Percentiles rank a stretch among this genome's conserved stretches.
Evolutionary conservation across 2,329 filamentous ascomycete species (phyloP).

Genomic region (Magnaporthales sp.): DNA sequence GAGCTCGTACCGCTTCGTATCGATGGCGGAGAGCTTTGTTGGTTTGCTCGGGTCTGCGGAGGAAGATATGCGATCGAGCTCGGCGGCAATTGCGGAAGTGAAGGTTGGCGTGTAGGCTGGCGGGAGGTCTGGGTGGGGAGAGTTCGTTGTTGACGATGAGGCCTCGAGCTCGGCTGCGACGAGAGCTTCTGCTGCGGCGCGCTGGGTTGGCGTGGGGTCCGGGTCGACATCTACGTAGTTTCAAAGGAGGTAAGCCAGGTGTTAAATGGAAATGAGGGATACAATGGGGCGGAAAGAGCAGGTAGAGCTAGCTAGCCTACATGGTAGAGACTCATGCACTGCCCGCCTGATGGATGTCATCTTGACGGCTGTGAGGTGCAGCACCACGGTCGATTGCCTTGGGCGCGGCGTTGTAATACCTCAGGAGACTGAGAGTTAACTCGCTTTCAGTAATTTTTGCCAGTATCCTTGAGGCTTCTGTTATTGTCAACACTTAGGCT

Average conservation of each 20-base stretch:
- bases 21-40: slow-evolving; percentile 52
- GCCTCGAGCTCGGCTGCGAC: slow-evolving; percentile 56
- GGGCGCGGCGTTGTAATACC: not conserved
- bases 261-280: not conserved
- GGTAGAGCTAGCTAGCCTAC: slow-evolving; percentile 39
- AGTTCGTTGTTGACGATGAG: slow-evolving; percentile 14
- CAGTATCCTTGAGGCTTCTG: not conserved
- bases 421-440: not conserved
- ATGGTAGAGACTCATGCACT: slow-evolving; percentile 73
- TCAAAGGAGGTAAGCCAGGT: slow-evolving; percentile 7
- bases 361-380: not conserved
- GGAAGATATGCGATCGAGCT: slow-evolving; percentile 59
- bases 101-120: slow-evolving; percentile 44
- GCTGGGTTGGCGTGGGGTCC: slow-evolving; percentile 54
- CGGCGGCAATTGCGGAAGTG: slow-evolving; percentile 56
- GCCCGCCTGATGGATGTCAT: slow-evolving; percentile 29
- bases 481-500: not conserved
- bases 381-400: not conserved
- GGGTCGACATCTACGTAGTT: slow-evolving; percentile 68
- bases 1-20: slow-evolving; percentile 76
- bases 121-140: slow-evolving; percentile 51
- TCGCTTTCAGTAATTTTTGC: not conserved
- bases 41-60: slow-evolving; percentile 20
- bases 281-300: slow-evolving; percentile 5
- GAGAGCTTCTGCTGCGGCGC: slow-evolving; percentile 58